Base-by-base conservation (phyloP, 192 early-diverging fungal species). In the Coemansia sp. region DNA sequence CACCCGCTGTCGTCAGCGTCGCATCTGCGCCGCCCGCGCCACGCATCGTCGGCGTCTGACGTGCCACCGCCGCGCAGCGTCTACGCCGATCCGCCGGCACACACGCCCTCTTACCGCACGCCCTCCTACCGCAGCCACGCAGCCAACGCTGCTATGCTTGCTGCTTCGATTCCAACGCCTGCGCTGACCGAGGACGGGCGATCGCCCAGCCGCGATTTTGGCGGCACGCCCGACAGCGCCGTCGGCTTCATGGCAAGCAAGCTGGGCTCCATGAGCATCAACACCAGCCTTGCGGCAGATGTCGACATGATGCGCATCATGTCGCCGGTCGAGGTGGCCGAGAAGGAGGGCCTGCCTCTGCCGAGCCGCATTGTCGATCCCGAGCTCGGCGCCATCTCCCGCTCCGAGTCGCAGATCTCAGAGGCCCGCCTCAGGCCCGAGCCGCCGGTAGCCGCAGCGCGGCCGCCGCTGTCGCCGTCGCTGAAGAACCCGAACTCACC, bases 311-410 rank as follows among this genome's bases (percentile, higher is more conserved):
- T 55, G 59, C 78, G 73, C 32, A 75, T 80, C 23, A 74, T 80
- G 78, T 80, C 78, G 78, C 78, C 78, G 0, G 78, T 71, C 19
- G 78, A 80, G 45, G 73, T 80, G 13, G 78, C 78, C 0, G 78
- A 63, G 10, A 75, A 81, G 48, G 73, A 81, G 50, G 78, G 78
- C 1, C 61, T 81, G 42, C 78, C 78, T 35, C 63, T 61, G 36
- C 78, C 78, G 2, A 72, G 78, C 23, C 61, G 48, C 38, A 73
- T 81, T 15, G 73, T 75, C 7, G 78, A 81, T 22, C 78, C 78
- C 0, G 78, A 74, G 17, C 34, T 68, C 4, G 67, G 65, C n/a
- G 67, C 68, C 2, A 55, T 70, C 3, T 66, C 74, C 13, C 60
- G 62, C 17, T 43, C 41, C 25, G 74, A 76, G 64, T 56, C 67